Evolutionary conservation across 257 asterid genomes (phyloP).

Genomic region (Echites panduratus): DNA sequence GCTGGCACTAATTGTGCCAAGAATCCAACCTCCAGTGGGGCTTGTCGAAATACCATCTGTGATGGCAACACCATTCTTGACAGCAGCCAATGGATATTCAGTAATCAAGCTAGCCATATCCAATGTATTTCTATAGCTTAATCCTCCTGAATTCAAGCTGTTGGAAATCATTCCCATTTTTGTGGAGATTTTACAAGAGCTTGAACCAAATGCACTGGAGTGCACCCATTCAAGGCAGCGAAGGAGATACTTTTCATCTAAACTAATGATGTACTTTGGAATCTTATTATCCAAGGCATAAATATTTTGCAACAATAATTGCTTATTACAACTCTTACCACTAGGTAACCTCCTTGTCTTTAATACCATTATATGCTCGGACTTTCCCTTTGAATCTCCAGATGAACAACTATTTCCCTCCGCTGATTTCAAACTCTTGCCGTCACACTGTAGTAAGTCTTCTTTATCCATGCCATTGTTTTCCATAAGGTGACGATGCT

Average conservation of each 20-base stretch:
- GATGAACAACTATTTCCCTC: slow-evolving; percentile 28
- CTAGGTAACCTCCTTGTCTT: slow-evolving; percentile 1
- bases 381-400: slow-evolving; percentile 20
- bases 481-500: slow-evolving; percentile 23
- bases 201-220: slow-evolving; percentile 37
- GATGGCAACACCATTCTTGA: background rate
- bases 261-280: slow-evolving; percentile 54
- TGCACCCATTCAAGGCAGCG: slow-evolving; percentile 67
- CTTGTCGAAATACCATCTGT: slow-evolving; percentile 17
- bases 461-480: slow-evolving; percentile 32
- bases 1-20: slow-evolving; percentile 44
- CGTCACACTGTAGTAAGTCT: slow-evolving; percentile 20
- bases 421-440: slow-evolving; percentile 27
- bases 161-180: slow-evolving; percentile 32
- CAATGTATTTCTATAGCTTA: slow-evolving; percentile 18
- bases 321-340: slow-evolving; percentile 31
- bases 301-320: slow-evolving; percentile 32
- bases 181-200: slow-evolving; percentile 34
- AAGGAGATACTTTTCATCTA: slow-evolving; percentile 61
- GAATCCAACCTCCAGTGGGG: slow-evolving; percentile 30
- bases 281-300: slow-evolving; percentile 34
- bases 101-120: slow-evolving; percentile 31
- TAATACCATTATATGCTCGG: slow-evolving; percentile 27
- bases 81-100: slow-evolving; percentile 28
- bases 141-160: slow-evolving; percentile 27